phyloP scores from a whole-genome alignment of 345 rosid genomes.

The Camelina laxa region DNA sequence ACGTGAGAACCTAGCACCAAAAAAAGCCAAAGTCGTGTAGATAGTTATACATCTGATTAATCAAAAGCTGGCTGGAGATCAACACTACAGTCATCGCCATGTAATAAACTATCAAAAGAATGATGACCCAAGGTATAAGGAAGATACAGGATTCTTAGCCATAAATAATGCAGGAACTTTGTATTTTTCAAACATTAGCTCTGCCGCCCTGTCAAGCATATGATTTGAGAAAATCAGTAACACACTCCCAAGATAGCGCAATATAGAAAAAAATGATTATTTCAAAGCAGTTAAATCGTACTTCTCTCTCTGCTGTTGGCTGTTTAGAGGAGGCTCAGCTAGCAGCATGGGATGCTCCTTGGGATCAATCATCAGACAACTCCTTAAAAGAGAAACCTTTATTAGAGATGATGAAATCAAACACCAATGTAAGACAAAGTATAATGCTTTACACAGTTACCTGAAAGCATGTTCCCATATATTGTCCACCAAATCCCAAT shows the following conservation, averaged over 20 bases:
- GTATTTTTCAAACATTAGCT: constrained; percentile 97
- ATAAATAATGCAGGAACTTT: constrained; percentile 93
- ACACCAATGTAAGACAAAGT: constrained; percentile 13
- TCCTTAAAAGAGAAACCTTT: constrained; percentile 49
- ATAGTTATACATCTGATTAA: constrained; percentile 22
- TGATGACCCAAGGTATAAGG: constrained; percentile 27
- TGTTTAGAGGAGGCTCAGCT: constrained; percentile 91
- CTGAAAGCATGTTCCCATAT: constrained; percentile 98
- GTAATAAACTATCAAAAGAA: not conserved
- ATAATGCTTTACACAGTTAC: constrained; percentile 43
- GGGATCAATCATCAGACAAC: constrained; percentile 93
- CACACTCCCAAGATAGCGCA: constrained; percentile 14
- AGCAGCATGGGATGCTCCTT: constrained; percentile 98
- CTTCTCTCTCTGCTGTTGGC: constrained; percentile 96
- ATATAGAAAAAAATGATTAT: not conserved
- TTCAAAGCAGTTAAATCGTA: constrained; percentile 30
- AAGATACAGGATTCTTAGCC: constrained; percentile 95
- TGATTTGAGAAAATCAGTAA: constrained; percentile 31
- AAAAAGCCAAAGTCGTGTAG: constrained; percentile 34
- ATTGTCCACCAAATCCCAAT: constrained; percentile 93
- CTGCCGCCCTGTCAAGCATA: constrained; percentile 74
- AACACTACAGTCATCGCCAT: not conserved
- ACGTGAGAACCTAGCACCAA: constrained; percentile 82
- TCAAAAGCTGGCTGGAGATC: not conserved
- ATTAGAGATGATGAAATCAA: constrained; percentile 16